A percentile compares a stretch with the other conserved stretches of the same genome.
These are phyloP conservation scores for Falciphora oryzae DNA, from an alignment of 2,329 filamentous ascomycete genomes.

Conservation along the genomic window DNA sequence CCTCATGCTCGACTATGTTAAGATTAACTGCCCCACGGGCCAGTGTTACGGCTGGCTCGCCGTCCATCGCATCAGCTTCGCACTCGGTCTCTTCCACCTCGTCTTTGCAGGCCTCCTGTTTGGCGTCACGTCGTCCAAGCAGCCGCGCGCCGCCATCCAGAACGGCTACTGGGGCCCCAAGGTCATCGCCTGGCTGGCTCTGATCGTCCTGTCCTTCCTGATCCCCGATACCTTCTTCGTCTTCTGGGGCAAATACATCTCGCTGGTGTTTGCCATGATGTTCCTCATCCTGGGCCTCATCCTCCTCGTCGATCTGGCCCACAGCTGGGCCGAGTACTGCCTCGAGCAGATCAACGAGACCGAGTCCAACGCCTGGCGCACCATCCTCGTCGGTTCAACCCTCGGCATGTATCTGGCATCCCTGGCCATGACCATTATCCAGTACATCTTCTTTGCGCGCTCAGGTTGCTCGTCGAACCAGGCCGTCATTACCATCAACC, in stretches of 20 bases:
- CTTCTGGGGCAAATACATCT: constrained; percentile 91
- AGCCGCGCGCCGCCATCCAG: constrained; percentile 80
- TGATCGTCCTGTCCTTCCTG: constrained; percentile 88
- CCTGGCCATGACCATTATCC: constrained; percentile 88
- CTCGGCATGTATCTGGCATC: constrained; percentile 89
- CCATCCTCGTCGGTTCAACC: constrained; percentile 84
- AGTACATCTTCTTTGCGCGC: constrained; percentile 93
- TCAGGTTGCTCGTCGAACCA: constrained; percentile 91
- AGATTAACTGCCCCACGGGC: constrained; percentile 84
- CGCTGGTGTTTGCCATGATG: constrained; percentile 80
- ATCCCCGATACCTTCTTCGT: constrained; percentile 95
- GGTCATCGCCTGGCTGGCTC: constrained; percentile 77
- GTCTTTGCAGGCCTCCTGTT: constrained; percentile 79
- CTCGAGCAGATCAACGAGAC: constrained; percentile 86
- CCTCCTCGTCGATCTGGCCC: constrained; percentile 87
- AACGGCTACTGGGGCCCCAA: constrained; percentile 99
- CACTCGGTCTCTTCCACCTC: constrained; percentile 88
- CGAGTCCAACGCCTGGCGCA: constrained; percentile 80
- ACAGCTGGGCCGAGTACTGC: constrained; percentile 96
- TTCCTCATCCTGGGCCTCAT: constrained; percentile 92
- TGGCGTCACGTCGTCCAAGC: constrained; percentile 80
- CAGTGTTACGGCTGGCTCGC: constrained; percentile 94
- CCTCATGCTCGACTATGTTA: constrained; percentile 90
- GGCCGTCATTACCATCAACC: constrained; percentile 88
- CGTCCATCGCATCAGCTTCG: constrained; percentile 96